phyloP scores from a whole-genome alignment of 1,284 basidiomycete genomes.

The Trichosporon coremiiforme region DNA sequence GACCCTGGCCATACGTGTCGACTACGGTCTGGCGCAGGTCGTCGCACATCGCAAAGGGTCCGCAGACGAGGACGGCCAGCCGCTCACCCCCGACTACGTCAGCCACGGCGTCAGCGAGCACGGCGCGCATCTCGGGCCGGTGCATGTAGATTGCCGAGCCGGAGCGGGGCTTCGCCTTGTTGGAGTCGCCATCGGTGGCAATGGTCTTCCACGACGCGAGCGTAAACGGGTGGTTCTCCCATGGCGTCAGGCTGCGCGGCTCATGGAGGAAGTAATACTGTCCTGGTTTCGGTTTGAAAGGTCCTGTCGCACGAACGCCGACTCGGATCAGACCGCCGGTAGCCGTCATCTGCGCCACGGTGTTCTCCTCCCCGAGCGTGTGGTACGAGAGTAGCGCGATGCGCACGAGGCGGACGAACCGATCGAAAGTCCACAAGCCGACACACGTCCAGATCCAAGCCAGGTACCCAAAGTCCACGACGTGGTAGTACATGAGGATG shows the following conservation, averaged over 20 bases:
- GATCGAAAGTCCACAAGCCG: conserved; percentile 36
- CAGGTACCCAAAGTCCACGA: conserved; percentile 34
- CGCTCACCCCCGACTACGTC: conserved; percentile 31
- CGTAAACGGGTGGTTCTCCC: conserved; percentile 45
- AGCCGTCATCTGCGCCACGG: conserved; percentile 25
- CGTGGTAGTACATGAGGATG: conserved; percentile 37
- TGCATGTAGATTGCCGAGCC: conserved; percentile 18
- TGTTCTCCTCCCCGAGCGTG: conserved; percentile 22
- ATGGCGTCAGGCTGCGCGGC: conserved; percentile 32
- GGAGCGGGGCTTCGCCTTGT: background rate
- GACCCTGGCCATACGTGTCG: conserved; percentile 32
- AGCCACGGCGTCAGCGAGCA: conserved; percentile 20
- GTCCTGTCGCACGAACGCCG: conserved; percentile 28
- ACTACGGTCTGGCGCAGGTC: conserved; percentile 35
- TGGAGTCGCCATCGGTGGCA: background rate
- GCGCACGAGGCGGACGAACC: conserved; percentile 24
- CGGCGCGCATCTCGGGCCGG: conserved; percentile 31
- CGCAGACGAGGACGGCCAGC: conserved; percentile 39
- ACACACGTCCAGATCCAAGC: conserved; percentile 35
- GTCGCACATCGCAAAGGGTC: conserved; percentile 40
- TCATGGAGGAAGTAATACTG: conserved; percentile 41
- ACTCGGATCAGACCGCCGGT: conserved; percentile 34
- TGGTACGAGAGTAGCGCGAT: conserved; percentile 30
- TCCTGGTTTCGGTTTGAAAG: conserved; percentile 33
- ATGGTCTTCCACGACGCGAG: conserved; percentile 31